Base-by-base conservation (phyloP, 1,139 yeast genomes). In the Ogataea hybrid region DNA sequence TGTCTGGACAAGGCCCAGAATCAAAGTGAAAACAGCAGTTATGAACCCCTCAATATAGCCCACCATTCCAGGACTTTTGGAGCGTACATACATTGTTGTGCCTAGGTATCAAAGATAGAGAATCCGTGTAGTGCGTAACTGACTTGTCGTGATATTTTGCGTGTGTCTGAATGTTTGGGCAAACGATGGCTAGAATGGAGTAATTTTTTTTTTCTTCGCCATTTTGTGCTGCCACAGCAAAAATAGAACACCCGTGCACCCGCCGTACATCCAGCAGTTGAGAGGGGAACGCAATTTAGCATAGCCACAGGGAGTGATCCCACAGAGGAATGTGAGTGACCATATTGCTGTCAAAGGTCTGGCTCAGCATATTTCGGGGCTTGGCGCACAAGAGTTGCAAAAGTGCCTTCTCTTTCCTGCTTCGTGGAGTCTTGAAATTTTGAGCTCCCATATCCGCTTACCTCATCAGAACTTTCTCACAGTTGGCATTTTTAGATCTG, bases 401-500 rank as follows among this genome's bases (percentile, higher is more conserved):
- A n/a, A n/a, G n/a, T n/a, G n/a, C n/a, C n/a, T n/a, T n/a, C n/a
- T n/a, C n/a, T n/a, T n/a, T 10, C 9, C 27, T 25, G 14, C 6
- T 25, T 20, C 9, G 21, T 7, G 9, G 21, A 3, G 21, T 20
- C 21, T 3, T 4, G 1, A 5, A 25, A 11, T 9, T 8, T 25
- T 8, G 27, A 10, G n/a, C 27, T 12, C 3, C 27, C n/a, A 11
- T 25, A 25, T 12, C 5, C 20, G 33, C 20, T 38, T 38, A 38
- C 41, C 36, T 38, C 41, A 38, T 27, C 39, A 12, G 16, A 27
- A 28, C 12, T 31, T 25, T 20, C 18, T 16, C 10, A 32, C 22
- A 32, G 32, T 38, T 38, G 41, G 32, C 41, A 32, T 30, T 27
- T 32, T 38, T 28, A 15, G 41, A 32, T 32, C 36, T 38, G 27